A percentile compares a stretch with the other conserved stretches of the same genome.
phyloP scores from a whole-genome alignment of 192 early-diverging fungal species.

The Oehlia diaphana region DNA sequence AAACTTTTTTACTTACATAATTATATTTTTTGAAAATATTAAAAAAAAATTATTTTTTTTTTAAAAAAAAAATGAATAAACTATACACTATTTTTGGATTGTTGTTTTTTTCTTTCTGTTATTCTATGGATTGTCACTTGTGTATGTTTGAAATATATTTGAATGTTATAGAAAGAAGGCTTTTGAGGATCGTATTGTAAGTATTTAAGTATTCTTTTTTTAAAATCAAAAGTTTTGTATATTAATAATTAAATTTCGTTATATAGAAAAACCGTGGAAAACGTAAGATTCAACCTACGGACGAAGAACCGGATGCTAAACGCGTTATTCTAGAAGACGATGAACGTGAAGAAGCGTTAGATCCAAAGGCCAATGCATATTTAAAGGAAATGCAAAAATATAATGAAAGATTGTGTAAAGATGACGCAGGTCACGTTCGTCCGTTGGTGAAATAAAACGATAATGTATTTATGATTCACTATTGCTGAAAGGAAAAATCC shows the following conservation, averaged over 20 bases:
- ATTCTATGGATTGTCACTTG: not conserved
- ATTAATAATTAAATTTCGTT: too few species aligned
- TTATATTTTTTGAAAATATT: not conserved
- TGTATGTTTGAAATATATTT: slow-evolving; percentile 5
- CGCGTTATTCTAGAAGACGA: slow-evolving; percentile 8
- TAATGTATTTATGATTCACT: not conserved
- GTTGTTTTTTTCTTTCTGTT: not conserved
- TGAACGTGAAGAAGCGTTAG: slow-evolving; percentile 19
- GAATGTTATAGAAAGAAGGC: slow-evolving; percentile 30
- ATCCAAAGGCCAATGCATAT: slow-evolving; percentile 35
- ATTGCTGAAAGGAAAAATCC: not conserved
- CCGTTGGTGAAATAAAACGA: slow-evolving; percentile 30
- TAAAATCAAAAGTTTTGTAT: too few species aligned
- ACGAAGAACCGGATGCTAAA: slow-evolving; percentile 23
- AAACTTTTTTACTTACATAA: not conserved
- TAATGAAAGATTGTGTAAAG: slow-evolving; percentile 30
- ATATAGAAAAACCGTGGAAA: slow-evolving; percentile 30
- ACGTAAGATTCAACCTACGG: slow-evolving; percentile 24
- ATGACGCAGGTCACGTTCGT: slow-evolving; percentile 30
- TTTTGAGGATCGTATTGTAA: slow-evolving; percentile 37
- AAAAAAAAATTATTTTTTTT: not conserved
- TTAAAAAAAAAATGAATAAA: not conserved
- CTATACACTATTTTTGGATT: not conserved
- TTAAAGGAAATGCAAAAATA: slow-evolving; percentile 36
- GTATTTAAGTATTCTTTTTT: not conserved